Conservation (phyloP, 257 asterid genomes). For the Lavandula angustifolia region DNA sequence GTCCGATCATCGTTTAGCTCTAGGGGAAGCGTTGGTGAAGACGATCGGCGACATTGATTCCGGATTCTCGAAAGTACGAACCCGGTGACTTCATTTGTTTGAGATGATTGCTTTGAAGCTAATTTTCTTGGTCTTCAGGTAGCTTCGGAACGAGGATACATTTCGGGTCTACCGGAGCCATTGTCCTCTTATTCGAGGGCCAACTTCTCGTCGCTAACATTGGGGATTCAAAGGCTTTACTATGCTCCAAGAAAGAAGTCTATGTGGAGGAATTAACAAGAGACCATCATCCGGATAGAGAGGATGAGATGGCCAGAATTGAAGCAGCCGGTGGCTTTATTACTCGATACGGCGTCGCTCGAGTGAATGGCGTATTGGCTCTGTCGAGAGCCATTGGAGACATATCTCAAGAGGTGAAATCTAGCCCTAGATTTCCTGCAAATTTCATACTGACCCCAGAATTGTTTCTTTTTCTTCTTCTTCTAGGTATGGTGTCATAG, state of each 20-base stretch:
- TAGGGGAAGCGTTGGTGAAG: constrained; percentile 59
- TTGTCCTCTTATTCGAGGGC: constrained; percentile 51
- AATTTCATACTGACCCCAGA: background rate
- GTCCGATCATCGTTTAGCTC: constrained; percentile 35
- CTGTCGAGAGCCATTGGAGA: constrained; percentile 81
- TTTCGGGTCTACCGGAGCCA: constrained; percentile 59
- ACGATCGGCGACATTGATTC: constrained; percentile 69
- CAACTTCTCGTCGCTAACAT: constrained; percentile 54
- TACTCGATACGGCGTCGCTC: constrained; percentile 47
- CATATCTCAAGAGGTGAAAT: constrained; percentile 49
- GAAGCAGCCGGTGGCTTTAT: constrained; percentile 57
- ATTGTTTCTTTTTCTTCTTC: background rate
- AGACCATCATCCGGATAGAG: constrained; percentile 72
- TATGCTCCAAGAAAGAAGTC: constrained; percentile 48
- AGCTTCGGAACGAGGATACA: constrained; percentile 54
- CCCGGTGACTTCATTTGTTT: background rate
- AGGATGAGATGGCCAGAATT: constrained; percentile 72
- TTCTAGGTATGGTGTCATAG: constrained; percentile 65
- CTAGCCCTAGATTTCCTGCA: constrained; percentile 7
- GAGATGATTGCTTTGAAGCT: constrained; percentile 27
- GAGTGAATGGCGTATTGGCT: constrained; percentile 76
- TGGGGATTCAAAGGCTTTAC: constrained; percentile 77
- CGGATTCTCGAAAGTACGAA: constrained; percentile 56
- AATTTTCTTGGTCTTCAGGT: constrained; percentile 40
- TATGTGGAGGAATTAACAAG: constrained; percentile 61